These are phyloP conservation scores for Rhizophagus sp. DNA, from an alignment of 192 early-diverging fungal species.

Conservation along the genomic window DNA sequence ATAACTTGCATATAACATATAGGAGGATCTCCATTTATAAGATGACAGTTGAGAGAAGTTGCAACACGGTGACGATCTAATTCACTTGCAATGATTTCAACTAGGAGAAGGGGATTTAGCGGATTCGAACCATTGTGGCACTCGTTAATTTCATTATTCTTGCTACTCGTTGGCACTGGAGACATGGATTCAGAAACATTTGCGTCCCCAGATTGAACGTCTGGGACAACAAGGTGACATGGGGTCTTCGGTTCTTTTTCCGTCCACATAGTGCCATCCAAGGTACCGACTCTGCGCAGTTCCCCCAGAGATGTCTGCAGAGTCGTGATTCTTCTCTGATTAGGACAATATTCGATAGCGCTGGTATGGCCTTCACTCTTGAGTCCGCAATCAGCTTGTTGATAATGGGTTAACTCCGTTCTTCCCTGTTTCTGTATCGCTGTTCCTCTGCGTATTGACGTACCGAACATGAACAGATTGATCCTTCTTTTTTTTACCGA, in stretches of 20 bases:
- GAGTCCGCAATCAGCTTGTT: background rate
- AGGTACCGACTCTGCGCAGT: conserved; percentile 16
- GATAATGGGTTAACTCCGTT: background rate
- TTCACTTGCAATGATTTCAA: conserved; percentile 18
- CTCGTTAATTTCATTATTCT: background rate
- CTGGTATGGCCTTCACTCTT: conserved; percentile 23
- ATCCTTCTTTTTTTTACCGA: conserved; percentile 2
- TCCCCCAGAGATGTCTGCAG: conserved; percentile 15
- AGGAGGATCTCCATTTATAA: background rate
- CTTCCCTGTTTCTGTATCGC: background rate
- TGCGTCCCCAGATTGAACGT: conserved; percentile 17
- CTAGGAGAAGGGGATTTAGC: no score
- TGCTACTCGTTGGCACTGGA: conserved; percentile 12
- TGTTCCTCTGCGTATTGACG: conserved; percentile 11
- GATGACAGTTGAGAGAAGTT: no score
- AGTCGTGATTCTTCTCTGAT: conserved; percentile 3
- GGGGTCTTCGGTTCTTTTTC: conserved; percentile 9
- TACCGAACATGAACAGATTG: background rate
- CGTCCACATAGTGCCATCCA: conserved; percentile 14
- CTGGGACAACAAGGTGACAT: conserved; percentile 20
- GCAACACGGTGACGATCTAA: background rate
- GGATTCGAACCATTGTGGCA: conserved; percentile 11
- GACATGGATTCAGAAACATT: conserved; percentile 23
- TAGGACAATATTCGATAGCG: conserved; percentile 15
- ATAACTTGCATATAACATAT: conserved; percentile 18